A percentile compares a stretch with the other conserved stretches of the same genome.
These are phyloP conservation scores for Cryptococcus neoformans DNA, from an alignment of 1,284 basidiomycete genomes.

Conservation along the genomic window DNA sequence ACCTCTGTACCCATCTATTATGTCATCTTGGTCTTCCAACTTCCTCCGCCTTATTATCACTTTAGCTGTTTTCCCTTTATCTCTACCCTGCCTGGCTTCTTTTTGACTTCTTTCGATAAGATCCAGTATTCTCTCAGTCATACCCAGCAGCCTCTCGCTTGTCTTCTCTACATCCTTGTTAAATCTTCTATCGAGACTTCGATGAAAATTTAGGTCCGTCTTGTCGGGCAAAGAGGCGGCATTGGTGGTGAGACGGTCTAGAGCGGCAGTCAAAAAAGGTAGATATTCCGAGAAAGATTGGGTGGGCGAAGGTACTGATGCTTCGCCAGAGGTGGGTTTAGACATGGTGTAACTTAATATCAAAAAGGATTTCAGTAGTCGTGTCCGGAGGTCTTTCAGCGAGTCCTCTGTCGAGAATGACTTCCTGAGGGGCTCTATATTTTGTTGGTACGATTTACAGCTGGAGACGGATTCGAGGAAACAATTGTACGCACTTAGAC, in stretches of 20 bases:
- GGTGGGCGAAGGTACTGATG: conserved; percentile 16
- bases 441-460: no score
- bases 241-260: conserved; percentile 41
- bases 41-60: conserved; percentile 24
- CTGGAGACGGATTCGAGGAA: no score
- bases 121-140: conserved; percentile 63
- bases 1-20: conserved; percentile 73
- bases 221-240: conserved; percentile 47
- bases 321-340: no score
- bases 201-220: conserved; percentile 74
- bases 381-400: no score
- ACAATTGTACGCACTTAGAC: no score
- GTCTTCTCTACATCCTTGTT: conserved; percentile 50
- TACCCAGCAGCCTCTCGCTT: conserved; percentile 34
- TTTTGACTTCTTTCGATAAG: conserved; percentile 48
- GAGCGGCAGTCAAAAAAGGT: conserved; percentile 32
- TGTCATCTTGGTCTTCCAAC: conserved; percentile 68
- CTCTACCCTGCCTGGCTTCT: conserved; percentile 44
- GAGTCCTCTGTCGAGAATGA: no score
- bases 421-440: no score
- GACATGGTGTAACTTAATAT: no score
- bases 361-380: no score
- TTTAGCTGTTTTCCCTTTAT: conserved; percentile 39
- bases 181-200: conserved; percentile 71
- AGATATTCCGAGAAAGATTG: conserved; percentile 30